Evolutionary conservation across 306 rosid species (phyloP).

Genomic region (Mimosa bimucronata): DNA sequence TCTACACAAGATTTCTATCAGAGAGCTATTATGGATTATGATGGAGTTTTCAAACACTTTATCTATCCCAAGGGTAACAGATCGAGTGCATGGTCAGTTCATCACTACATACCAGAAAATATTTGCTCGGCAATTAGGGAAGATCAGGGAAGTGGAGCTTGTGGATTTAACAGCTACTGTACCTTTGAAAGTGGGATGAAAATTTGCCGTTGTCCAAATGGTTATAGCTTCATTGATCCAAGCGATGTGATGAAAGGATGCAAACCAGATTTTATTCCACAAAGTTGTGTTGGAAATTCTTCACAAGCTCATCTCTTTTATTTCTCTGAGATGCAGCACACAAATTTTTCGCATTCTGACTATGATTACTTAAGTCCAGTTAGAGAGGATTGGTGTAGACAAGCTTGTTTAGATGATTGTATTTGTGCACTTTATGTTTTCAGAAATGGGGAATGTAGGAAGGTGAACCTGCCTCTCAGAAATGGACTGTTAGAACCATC

Average conservation of each 20-base stretch:
- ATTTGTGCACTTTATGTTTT: not conserved
- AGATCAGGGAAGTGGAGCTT: conserved; percentile 43
- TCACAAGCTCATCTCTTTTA: conserved; percentile 31
- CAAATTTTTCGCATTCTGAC: not conserved
- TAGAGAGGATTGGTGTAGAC: conserved; percentile 41
- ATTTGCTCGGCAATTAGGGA: conserved; percentile 26
- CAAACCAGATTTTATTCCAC: conserved; percentile 39
- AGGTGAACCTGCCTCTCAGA: conserved; percentile 8
- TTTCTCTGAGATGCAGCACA: not conserved
- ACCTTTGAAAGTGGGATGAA: not conserved
- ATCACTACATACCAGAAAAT: conserved; percentile 32
- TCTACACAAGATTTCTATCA: conserved; percentile 25
- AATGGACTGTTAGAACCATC: not conserved
- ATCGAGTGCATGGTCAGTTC: conserved; percentile 37
- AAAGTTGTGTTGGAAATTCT: conserved; percentile 37
- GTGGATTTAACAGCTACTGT: conserved; percentile 54
- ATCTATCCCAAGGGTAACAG: conserved; percentile 1
- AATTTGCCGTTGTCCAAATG: conserved; percentile 39
- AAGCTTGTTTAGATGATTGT: conserved; percentile 36
- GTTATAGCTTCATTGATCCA: conserved; percentile 44
- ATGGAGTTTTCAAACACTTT: conserved; percentile 40
- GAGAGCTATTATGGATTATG: conserved; percentile 36
- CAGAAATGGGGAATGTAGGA: not conserved
- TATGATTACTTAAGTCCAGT: not conserved
- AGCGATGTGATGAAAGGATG: conserved; percentile 49